These are phyloP conservation scores for Pelargonium citronellum DNA, from an alignment of 441 rosid genomes.

Conservation along the genomic window DNA sequence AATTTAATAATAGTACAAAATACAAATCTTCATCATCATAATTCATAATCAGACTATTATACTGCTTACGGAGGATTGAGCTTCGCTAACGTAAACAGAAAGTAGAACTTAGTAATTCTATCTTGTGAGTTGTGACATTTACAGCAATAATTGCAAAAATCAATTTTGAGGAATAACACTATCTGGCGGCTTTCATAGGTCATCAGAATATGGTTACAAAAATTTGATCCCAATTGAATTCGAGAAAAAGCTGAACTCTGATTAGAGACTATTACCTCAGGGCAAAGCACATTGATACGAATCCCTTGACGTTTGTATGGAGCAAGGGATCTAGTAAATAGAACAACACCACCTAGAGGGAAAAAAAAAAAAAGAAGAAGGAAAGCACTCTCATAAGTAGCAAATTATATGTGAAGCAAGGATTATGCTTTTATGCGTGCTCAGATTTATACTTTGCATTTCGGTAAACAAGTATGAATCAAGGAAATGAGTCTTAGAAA, in stretches of 20 bases:
- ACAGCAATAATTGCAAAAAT: not conserved
- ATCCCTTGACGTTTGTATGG: constrained; percentile 59
- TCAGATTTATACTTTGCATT: not conserved
- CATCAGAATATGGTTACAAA: not conserved
- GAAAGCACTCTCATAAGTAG: constrained; percentile 7
- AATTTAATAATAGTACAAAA: no score
- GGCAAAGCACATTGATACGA: constrained; percentile 92
- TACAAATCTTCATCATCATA: no score
- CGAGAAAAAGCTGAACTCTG: not conserved
- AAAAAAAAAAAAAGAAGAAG: constrained; percentile 9
- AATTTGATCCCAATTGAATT: not conserved
- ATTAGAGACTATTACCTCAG: constrained; percentile 57
- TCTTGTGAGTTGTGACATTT: not conserved
- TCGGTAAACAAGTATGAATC: not conserved
- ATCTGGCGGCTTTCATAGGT: not conserved
- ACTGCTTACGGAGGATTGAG: not conserved
- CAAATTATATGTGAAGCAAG: constrained; percentile 7
- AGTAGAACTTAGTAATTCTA: not conserved
- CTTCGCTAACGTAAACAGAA: not conserved
- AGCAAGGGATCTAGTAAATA: constrained; percentile 81
- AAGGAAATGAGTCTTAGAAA: not conserved
- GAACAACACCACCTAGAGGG: constrained; percentile 62
- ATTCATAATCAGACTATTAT: no score
- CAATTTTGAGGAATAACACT: not conserved
- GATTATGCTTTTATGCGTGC: not conserved